A percentile compares a stretch with the other conserved stretches of the same genome.
Evolutionary conservation across 2,329 filamentous ascomycete genomes (phyloP).

Genomic region (Aureobasidium uvarum): DNA sequence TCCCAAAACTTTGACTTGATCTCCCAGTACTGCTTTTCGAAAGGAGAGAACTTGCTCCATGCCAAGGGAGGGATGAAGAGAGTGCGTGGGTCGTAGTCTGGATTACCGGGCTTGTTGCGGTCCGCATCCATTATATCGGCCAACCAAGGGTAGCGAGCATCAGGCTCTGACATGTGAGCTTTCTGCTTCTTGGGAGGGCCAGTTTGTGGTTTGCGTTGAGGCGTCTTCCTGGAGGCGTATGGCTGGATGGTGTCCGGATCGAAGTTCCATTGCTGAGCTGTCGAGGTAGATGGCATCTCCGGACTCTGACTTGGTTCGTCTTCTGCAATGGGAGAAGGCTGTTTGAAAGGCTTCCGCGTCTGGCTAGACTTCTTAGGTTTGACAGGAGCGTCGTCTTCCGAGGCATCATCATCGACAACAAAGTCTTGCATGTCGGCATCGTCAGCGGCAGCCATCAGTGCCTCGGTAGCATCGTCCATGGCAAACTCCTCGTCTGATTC

Average conservation of each 20-base stretch:
- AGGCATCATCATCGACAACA: conserved; percentile 74
- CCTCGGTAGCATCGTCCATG: conserved; percentile 56
- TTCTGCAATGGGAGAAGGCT: conserved; percentile 43
- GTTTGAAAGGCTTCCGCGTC: conserved; percentile 52
- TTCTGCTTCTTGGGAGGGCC: conserved; percentile 53
- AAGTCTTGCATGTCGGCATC: conserved; percentile 81
- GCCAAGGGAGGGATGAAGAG: conserved; percentile 83
- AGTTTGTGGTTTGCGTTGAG: conserved; percentile 36
- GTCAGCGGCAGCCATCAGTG: conserved; percentile 57
- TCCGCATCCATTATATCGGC: conserved; percentile 83
- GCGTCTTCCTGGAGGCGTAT: conserved; percentile 26
- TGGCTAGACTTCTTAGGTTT: conserved; percentile 63
- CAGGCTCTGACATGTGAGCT: conserved; percentile 76
- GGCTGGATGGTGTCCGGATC: conserved; percentile 61
- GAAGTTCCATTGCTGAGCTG: conserved; percentile 75
- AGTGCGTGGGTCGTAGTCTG: conserved; percentile 87
- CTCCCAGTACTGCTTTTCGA: conserved; percentile 99
- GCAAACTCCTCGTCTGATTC: conserved; percentile 68
- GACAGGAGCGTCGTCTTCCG: conserved; percentile 66
- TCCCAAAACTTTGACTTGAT: conserved; percentile 99
- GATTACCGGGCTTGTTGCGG: conserved; percentile 70
- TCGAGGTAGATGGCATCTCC: conserved; percentile 60
- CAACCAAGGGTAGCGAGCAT: conserved; percentile 86
- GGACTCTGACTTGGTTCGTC: conserved; percentile 42
- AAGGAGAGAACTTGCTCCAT: conserved; percentile 81